Evolutionary conservation across 768 basidiomycete genomes (phyloP), one percentile per base, ranked within the genome.

Genomic region (Pulveroboletus ravenelii): DNA sequence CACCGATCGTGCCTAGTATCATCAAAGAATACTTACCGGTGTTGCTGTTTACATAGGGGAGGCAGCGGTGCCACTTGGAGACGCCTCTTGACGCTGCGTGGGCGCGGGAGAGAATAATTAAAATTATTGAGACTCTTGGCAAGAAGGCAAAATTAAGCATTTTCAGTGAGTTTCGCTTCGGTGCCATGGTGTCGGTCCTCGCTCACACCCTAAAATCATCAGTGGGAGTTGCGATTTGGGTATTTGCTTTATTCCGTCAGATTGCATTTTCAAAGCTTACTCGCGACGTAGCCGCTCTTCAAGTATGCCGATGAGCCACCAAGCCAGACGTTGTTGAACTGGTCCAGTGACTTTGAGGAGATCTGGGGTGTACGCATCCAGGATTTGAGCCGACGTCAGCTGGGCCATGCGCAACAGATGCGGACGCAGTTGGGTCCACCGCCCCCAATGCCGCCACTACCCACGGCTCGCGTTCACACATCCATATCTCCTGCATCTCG

Each of bases 191-290:
- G 63, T 59, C 34, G 38, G n/a, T n/a, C 6, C 37, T 12, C 6
- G 27, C 48, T 61, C 38, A 44, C 36, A 29, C 47, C 27, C 49
- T 30, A 29, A 45, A 47, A 45, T 70, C 70, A 43, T 62, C 55
- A 88, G 85, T 87, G 74, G 82, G 77, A 49, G 56, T 74, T 44
- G 69, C 79, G 32, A 72, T 87, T 43, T 84, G 80, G 81, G 85
- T 87, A 69, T 64, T 78, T 31, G 60, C 63, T 34, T 17, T 27
- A 2, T 43, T 54, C 34, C 17, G 12, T 71, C 74, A 29, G 69
- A 56, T 45, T 47, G 53, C n/a, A 27, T 53, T 52, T 46, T 27
- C 12, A 43, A 39, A 43, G 45, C 47, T 59, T 15, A 59, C 50
- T 45, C 45, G 45, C 60, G n/a, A 23, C 43, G n/a, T 50, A 87